phyloP scores from a whole-genome alignment of 257 asterid species.

The Solanum pimpinellifolium region DNA sequence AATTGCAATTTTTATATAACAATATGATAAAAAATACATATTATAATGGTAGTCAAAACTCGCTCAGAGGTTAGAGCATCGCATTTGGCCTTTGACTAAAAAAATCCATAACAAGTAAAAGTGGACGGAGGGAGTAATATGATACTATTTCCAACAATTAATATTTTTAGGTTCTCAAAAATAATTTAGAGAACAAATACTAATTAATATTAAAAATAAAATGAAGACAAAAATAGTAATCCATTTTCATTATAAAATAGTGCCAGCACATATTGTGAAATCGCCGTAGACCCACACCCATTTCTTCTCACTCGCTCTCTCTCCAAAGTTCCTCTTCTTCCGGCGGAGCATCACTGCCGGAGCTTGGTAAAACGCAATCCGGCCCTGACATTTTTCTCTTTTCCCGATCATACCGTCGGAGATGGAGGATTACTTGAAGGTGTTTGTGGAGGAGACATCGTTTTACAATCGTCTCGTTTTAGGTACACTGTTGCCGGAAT shows the following conservation, averaged over 20 bases:
- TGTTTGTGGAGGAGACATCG: conserved; percentile 67
- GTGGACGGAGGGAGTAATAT: too few relatives aligned
- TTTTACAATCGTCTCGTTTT: conserved; percentile 74
- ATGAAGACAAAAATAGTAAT: not conserved
- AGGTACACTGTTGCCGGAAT: conserved; percentile 48
- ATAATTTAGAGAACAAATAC: too few relatives aligned
- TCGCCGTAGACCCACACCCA: not conserved
- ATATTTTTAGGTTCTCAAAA: too few relatives aligned
- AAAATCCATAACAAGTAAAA: too few relatives aligned
- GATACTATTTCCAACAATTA: too few relatives aligned
- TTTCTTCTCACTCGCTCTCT: not conserved
- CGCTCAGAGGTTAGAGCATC: too few relatives aligned
- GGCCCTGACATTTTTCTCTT: not conserved
- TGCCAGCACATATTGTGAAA: not conserved
- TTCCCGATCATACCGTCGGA: not conserved
- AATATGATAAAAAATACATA: too few relatives aligned
- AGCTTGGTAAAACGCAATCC: not conserved
- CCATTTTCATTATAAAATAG: not conserved
- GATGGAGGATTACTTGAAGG: conserved; percentile 24
- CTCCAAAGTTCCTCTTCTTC: not conserved
- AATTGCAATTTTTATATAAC: too few relatives aligned
- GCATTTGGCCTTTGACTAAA: too few relatives aligned
- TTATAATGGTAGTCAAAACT: too few relatives aligned
- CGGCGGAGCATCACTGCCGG: not conserved
- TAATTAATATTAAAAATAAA: too few relatives aligned